These are phyloP conservation scores for Aspergillus phoenicis DNA, from an alignment of 2,329 filamentous ascomycete genomes.

Conservation along the genomic window DNA sequence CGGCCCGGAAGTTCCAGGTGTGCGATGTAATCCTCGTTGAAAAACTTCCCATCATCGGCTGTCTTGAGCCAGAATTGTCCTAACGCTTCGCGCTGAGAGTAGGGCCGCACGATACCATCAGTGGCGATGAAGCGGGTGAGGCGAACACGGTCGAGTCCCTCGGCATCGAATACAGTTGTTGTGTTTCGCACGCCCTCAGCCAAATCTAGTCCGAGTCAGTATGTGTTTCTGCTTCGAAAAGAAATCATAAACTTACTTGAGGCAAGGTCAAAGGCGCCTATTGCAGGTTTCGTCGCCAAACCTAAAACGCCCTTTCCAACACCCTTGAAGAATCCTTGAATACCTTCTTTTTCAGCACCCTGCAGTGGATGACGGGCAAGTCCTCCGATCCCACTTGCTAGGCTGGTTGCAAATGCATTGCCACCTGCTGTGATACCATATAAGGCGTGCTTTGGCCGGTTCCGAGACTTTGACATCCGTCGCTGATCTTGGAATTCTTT, in stretches of 20 bases:
- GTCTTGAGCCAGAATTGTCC: conserved; percentile 99
- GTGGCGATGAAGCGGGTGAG: conserved; percentile 87
- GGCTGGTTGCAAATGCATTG: conserved; percentile 88
- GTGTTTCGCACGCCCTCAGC: conserved; percentile 98
- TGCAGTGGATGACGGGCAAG: conserved; percentile 91
- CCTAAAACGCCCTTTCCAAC: conserved; percentile 93
- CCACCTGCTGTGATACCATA: conserved; percentile 95
- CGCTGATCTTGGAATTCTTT: conserved; percentile 98
- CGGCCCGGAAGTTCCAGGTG: conserved; percentile 89
- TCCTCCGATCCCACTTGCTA: conserved; percentile 91
- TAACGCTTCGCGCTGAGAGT: conserved; percentile 90
- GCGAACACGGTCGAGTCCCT: conserved; percentile 92
- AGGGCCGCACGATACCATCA: conserved; percentile 92
- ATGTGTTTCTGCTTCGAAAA: neutral
- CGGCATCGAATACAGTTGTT: conserved; percentile 94
- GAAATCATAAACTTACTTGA: conserved; percentile 59
- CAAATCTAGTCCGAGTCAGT: conserved; percentile 58
- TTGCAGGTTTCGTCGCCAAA: conserved; percentile 93
- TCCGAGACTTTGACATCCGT: conserved; percentile 88
- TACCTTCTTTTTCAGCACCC: conserved; percentile 92
- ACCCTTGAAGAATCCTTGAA: conserved; percentile 93
- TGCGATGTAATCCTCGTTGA: conserved; percentile 95
- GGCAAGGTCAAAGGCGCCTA: conserved; percentile 94
- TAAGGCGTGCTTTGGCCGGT: conserved; percentile 93
- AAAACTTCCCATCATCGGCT: conserved; percentile 94